Base-by-base conservation (phyloP, 2,329 filamentous ascomycete species). In the Cladosporium velox region DNA sequence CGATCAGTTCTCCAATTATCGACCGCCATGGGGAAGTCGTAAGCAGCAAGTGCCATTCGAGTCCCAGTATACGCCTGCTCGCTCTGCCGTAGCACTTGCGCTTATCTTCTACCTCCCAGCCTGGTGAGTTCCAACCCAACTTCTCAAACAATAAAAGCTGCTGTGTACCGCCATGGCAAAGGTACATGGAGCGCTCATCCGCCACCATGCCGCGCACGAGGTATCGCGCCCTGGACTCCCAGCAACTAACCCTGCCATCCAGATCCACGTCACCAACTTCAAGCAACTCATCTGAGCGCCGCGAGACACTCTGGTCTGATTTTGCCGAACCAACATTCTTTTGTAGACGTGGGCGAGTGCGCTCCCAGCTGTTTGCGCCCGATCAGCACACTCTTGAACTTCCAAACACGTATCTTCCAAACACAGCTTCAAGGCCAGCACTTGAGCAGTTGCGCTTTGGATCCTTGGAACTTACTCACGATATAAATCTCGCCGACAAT, bases 371-470 rank as follows among this genome's bases (percentile, higher is more conserved):
- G 7, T 26, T 28, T 15, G 18, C 30, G 28, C 34, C 59, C 21
- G 41, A 35, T 11, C 35, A 35, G 44, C 28, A 62, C 10, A 6
- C 61, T 30, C 61, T 64, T 47, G 28, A 64, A 44, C 28, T 64
- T 55, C 61, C 61, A 28, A 30, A 44, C 8, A 30, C 51, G 24
- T 64, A 38, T 64, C 41, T 64, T 26, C 18, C 24, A 18, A 41
- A 32, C 12, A 12, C 51, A 21, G 24, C 51, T 10, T 64, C 61
- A 32, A 55, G 51, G n/a, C 35, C n/a, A 57, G 61, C 51, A 18
- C 61, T 64, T 49, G 61, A 64, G 51, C 51, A 47, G 21, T 32
- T 64, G 11, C 51, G 61, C 24, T 64, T 64, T 44, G 61, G 61
- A 55, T 64, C 61, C 44, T 32, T n/a, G 35, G 24, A 41, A 18